A percentile compares a stretch with the other conserved stretches of the same genome.
These are phyloP conservation scores for Neonectria punicea DNA, from an alignment of 2,329 filamentous ascomycete species.

Conservation along the genomic window DNA sequence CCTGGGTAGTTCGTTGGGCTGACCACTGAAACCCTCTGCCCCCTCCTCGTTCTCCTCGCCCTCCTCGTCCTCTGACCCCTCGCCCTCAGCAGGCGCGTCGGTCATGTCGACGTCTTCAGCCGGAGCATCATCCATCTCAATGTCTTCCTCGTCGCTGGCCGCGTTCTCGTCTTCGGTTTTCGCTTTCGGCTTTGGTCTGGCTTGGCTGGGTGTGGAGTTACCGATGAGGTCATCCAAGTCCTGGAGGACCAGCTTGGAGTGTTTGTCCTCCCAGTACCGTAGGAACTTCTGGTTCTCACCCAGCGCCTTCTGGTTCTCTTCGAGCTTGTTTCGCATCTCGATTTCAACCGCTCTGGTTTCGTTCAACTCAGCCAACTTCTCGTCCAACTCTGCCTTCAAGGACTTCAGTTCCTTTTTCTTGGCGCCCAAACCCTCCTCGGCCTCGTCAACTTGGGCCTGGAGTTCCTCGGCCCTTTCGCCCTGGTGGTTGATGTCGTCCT, in stretches of 20 bases:
- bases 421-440: constrained; percentile 78
- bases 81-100: constrained; percentile 45
- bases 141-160: constrained; percentile 43
- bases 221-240: constrained; percentile 77
- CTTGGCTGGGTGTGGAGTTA: constrained; percentile 44
- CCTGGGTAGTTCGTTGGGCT: constrained; percentile 73
- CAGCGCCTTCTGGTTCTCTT: constrained; percentile 92
- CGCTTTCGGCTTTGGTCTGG: constrained; percentile 42
- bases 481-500: constrained; percentile 82
- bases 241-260: constrained; percentile 84
- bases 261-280: constrained; percentile 89
- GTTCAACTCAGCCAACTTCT: constrained; percentile 86
- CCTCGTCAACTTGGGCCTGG: constrained; percentile 79
- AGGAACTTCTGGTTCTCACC: constrained; percentile 86
- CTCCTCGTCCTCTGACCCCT: constrained; percentile 31
- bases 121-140: constrained; percentile 47
- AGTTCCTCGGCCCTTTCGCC: constrained; percentile 78
- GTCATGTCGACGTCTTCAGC: constrained; percentile 46
- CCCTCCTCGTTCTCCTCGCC: constrained; percentile 43
- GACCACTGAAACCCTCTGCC: constrained; percentile 41
- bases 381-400: constrained; percentile 87
- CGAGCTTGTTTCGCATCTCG: constrained; percentile 97
- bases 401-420: constrained; percentile 84
- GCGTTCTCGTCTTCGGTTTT: constrained; percentile 41
- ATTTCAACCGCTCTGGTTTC: constrained; percentile 90